phyloP scores from a whole-genome alignment of 352 stramenopile genomes.

The Phytophthora constricta region DNA sequence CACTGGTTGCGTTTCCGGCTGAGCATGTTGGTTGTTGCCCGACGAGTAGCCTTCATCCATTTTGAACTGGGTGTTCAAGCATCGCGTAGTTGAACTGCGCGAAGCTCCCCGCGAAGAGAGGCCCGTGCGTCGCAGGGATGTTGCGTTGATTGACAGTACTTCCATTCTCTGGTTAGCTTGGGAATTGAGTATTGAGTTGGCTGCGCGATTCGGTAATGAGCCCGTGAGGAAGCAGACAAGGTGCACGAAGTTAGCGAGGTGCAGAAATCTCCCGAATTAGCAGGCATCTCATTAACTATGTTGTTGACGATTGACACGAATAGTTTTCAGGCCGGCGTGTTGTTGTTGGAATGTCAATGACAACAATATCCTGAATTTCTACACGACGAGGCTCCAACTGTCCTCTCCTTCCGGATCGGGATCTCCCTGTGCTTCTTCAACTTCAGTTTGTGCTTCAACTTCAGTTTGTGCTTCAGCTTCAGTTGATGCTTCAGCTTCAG shows the following conservation, averaged over 20 bases:
- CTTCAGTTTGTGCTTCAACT: no score
- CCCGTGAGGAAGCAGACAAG: no score
- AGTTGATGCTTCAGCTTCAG: no score
- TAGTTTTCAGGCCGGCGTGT: no score
- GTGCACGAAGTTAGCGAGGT: no score
- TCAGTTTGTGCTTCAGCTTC: no score
- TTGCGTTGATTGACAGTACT: constrained; percentile 45
- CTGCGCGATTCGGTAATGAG: no score
- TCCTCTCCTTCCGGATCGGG: constrained; percentile 10
- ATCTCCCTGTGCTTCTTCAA: constrained; percentile 2
- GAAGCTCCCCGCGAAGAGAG: constrained; percentile 48
- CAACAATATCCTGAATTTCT: neutral
- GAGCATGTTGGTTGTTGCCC: constrained; percentile 27
- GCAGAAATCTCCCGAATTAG: no score
- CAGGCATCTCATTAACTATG: no score
- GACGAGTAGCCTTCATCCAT: constrained; percentile 58
- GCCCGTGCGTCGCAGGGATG: constrained; percentile 35
- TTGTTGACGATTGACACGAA: no score
- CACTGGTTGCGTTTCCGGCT: constrained; percentile 47
- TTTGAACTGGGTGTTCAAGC: constrained; percentile 49
- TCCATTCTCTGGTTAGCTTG: constrained; percentile 33
- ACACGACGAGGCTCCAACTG: constrained; percentile 1
- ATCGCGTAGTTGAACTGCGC: constrained; percentile 26
- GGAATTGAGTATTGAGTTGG: no score
- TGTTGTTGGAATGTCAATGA: no score